Conservation (phyloP, 371 early-diverging fungal genomes). For the Circinella umbellata region DNA sequence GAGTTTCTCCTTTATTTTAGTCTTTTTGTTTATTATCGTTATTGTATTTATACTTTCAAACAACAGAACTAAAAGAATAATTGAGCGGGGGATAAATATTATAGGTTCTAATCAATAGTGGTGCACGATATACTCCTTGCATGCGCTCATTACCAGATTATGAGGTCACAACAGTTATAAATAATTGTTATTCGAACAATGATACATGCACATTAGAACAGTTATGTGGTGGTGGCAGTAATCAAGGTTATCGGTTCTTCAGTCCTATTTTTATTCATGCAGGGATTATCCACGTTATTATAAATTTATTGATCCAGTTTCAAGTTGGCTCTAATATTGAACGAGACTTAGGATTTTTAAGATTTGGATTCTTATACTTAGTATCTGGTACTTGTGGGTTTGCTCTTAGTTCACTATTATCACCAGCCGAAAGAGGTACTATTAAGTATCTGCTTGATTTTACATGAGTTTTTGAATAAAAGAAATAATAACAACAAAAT, state of each 20-base stretch:
- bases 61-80: background rate
- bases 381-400: constrained; percentile 74
- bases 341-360: constrained; percentile 65
- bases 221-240: constrained; percentile 45
- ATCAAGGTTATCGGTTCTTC: constrained; percentile 62
- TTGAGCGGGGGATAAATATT: constrained; percentile 5
- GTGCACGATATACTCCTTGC: constrained; percentile 68
- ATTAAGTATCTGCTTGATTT: constrained; percentile 51
- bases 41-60: too few relatives aligned
- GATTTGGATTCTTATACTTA: constrained; percentile 70
- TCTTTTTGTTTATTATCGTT: background rate
- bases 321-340: constrained; percentile 69
- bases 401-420: constrained; percentile 69
- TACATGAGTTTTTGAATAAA: too few relatives aligned
- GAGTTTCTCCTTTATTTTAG: constrained; percentile 17
- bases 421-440: constrained; percentile 37
- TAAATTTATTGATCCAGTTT: constrained; percentile 70
- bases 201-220: constrained; percentile 53
- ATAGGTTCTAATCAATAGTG: constrained; percentile 57
- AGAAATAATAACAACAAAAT: too few relatives aligned
- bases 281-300: constrained; percentile 69
- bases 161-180: constrained; percentile 2
- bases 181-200: constrained; percentile 30
- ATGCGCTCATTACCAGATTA: constrained; percentile 54
- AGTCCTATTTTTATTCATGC: constrained; percentile 79